Percentiles rank a stretch among this genome's conserved stretches.
phyloP scores from a whole-genome alignment of 306 rosid genomes.

The Mimosa bimucronata region DNA sequence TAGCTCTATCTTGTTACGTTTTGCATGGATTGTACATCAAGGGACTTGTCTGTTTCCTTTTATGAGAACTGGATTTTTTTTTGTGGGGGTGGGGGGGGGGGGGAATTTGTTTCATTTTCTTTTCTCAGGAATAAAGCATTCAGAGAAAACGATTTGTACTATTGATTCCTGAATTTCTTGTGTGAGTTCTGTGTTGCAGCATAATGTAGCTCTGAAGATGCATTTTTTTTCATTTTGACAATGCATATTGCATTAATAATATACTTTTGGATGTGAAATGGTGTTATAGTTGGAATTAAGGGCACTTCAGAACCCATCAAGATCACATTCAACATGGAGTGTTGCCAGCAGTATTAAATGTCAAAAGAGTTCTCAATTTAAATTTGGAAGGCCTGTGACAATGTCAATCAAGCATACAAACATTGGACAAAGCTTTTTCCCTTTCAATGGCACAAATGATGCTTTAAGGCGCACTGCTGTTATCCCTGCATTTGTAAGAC shows the following conservation, averaged over 20 bases:
- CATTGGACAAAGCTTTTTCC: constrained; percentile 28
- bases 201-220: neutral
- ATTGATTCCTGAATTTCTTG: neutral
- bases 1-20: neutral
- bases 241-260: constrained; percentile 3
- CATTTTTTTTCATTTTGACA: neutral
- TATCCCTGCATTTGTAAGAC: constrained; percentile 25
- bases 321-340: constrained; percentile 38
- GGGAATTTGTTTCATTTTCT: neutral
- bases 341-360: constrained; percentile 32
- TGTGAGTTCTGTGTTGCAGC: neutral
- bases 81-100: too few species aligned
- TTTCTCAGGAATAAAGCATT: neutral
- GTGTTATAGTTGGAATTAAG: constrained; percentile 62
- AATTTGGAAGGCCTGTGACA: constrained; percentile 40
- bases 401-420: constrained; percentile 28
- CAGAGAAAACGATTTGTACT: neutral
- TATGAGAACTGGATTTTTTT: neutral
- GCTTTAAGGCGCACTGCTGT: constrained; percentile 32
- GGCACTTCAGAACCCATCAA: constrained; percentile 44
- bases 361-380: constrained; percentile 43
- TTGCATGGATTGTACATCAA: neutral
- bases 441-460: constrained; percentile 30
- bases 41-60: neutral
- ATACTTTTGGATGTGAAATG: constrained; percentile 23